Conservation (phyloP, 2,329 filamentous ascomycete genomes). For the Zymoseptoria ardabiliae region DNA sequence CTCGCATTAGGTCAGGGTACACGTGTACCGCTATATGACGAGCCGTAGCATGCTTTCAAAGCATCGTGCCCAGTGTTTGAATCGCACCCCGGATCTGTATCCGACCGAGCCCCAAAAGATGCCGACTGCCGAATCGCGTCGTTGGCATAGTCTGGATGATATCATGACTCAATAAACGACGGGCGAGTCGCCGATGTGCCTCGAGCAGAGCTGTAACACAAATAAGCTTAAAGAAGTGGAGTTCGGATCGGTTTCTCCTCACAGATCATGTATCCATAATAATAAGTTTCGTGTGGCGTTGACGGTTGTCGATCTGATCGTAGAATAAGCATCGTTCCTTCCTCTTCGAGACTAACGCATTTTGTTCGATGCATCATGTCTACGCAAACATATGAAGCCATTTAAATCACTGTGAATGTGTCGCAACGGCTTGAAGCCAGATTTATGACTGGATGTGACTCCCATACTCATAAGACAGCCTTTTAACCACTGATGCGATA, state of each 20-base stretch:
- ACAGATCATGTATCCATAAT: neutral
- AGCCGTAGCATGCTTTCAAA: neutral
- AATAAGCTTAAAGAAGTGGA: neutral
- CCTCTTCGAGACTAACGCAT: neutral
- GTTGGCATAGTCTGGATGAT: neutral
- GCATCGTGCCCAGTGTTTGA: neutral
- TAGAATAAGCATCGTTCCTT: neutral
- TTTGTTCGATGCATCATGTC: neutral
- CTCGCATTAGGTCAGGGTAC: neutral
- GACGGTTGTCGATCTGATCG: neutral
- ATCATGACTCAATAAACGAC: neutral
- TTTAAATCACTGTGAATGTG: too few species aligned
- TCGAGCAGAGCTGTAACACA: neutral
- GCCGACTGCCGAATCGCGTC: too few species aligned
- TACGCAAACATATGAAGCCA: neutral
- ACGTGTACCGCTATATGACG: neutral
- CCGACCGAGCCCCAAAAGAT: neutral
- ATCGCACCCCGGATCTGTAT: neutral
- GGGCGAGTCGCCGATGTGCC: neutral
- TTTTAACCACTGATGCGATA: slow-evolving; percentile 1
- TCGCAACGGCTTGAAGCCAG: too few species aligned
- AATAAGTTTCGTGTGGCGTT: neutral
- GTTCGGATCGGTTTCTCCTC: neutral
- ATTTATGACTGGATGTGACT: neutral
- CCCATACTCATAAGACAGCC: neutral